Percentiles rank a stretch among this genome's conserved stretches.
These are phyloP conservation scores for Psilocybe cubensis DNA, from an alignment of 768 basidiomycete species.

Conservation along the genomic window DNA sequence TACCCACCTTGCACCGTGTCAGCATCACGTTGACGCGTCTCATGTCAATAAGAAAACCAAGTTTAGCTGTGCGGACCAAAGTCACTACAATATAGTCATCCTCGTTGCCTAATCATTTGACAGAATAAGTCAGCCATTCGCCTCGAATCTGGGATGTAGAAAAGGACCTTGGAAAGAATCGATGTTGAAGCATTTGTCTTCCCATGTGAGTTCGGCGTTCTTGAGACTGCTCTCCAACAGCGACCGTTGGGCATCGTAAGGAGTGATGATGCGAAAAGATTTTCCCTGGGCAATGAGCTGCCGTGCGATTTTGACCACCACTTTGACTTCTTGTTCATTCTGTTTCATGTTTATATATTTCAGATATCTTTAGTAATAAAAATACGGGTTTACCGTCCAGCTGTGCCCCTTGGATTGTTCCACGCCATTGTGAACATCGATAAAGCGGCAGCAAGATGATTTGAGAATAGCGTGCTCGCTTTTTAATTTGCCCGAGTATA, in stretches of 20 bases:
- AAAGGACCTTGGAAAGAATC: constrained; percentile 76
- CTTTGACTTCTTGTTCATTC: constrained; percentile 57
- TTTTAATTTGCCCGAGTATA: constrained; percentile 56
- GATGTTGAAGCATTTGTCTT: constrained; percentile 73
- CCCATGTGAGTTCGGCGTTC: constrained; percentile 46
- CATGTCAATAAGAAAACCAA: constrained; percentile 63
- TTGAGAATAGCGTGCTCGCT: constrained; percentile 43
- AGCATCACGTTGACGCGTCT: constrained; percentile 79
- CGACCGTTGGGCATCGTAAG: constrained; percentile 72
- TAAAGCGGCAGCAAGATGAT: constrained; percentile 53
- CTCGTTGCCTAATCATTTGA: constrained; percentile 60
- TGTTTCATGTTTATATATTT: too few species aligned
- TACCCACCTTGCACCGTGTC: constrained; percentile 65
- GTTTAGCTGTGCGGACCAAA: constrained; percentile 59
- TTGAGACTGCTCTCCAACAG: constrained; percentile 55
- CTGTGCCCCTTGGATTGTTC: constrained; percentile 36
- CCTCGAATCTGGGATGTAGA: neutral
- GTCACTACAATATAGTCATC: constrained; percentile 76
- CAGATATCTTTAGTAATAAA: too few species aligned
- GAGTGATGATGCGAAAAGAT: constrained; percentile 68
- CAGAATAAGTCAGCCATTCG: neutral
- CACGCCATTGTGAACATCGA: constrained; percentile 46
- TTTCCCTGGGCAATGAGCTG: constrained; percentile 41
- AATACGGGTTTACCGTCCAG: constrained; percentile 36
- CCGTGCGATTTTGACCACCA: constrained; percentile 48